phyloP scores from a whole-genome alignment of 257 asterid genomes.

The Solanum chiquidenum region DNA sequence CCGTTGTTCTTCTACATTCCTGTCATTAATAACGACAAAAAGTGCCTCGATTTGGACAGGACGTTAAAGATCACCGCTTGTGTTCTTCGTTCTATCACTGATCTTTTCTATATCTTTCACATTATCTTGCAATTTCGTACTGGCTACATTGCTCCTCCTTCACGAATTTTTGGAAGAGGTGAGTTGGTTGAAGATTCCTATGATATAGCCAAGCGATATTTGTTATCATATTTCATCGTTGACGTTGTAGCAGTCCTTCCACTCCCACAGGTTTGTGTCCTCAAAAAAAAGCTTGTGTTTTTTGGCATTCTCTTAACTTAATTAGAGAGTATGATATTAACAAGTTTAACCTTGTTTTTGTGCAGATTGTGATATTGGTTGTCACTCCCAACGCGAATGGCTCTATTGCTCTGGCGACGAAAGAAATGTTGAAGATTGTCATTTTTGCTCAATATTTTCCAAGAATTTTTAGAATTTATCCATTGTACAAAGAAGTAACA shows the following conservation, averaged over 20 bases:
- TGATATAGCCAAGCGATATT: slow-evolving; percentile 47
- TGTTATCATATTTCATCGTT: slow-evolving; percentile 34
- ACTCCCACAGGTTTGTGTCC: slow-evolving; percentile 45
- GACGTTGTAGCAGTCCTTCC: slow-evolving; percentile 60
- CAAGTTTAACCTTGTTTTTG: background rate
- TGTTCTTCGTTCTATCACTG: slow-evolving; percentile 44
- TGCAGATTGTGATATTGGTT: slow-evolving; percentile 31
- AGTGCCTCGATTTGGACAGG: slow-evolving; percentile 39
- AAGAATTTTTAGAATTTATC: slow-evolving; percentile 38
- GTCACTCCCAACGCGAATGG: slow-evolving; percentile 13
- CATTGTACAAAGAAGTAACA: slow-evolving; percentile 46
- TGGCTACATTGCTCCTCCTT: slow-evolving; percentile 43
- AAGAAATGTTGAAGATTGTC: slow-evolving; percentile 26
- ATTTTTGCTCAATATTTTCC: slow-evolving; percentile 44
- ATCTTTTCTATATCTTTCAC: slow-evolving; percentile 43
- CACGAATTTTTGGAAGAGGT: slow-evolving; percentile 63
- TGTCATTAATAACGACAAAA: slow-evolving; percentile 11
- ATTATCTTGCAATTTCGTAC: slow-evolving; percentile 53
- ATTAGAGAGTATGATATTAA: background rate
- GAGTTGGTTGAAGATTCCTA: slow-evolving; percentile 39
- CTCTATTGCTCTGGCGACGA: slow-evolving; percentile 33
- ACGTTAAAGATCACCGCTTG: slow-evolving; percentile 30
- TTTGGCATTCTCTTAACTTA: background rate
- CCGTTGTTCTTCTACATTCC: slow-evolving; percentile 70
- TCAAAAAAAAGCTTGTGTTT: background rate